Conservation (phyloP, 129 eudicot genomes). For the Helianthus annuus region HanXRQr2.0-SUNRISE NC_035440.2:154701931-154702430, state of each 20-base stretch:
- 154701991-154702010: slow-evolving; percentile 37
- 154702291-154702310: neutral
- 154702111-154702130: neutral
- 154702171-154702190: neutral
- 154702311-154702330: neutral
- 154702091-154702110: neutral
- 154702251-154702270: neutral
- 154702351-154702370: neutral
- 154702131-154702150: neutral
- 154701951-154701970: neutral
- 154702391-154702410: neutral
- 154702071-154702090: neutral
- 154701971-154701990: slow-evolving; percentile 29
- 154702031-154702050: slow-evolving; percentile 39
- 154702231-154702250: no score
- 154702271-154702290: neutral
- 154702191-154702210: neutral
- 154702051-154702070: slow-evolving; percentile 14
- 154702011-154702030: slow-evolving; percentile 33
- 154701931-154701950: neutral
- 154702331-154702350: neutral
- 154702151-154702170: neutral
- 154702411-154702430: neutral
- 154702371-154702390: slow-evolving; percentile 1
- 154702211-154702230: neutral